A percentile compares a stretch with the other conserved stretches of the same genome.
Evolutionary conservation across 1,284 basidiomycete genomes (phyloP).

Genomic region (Abortiporus biennis): DNA sequence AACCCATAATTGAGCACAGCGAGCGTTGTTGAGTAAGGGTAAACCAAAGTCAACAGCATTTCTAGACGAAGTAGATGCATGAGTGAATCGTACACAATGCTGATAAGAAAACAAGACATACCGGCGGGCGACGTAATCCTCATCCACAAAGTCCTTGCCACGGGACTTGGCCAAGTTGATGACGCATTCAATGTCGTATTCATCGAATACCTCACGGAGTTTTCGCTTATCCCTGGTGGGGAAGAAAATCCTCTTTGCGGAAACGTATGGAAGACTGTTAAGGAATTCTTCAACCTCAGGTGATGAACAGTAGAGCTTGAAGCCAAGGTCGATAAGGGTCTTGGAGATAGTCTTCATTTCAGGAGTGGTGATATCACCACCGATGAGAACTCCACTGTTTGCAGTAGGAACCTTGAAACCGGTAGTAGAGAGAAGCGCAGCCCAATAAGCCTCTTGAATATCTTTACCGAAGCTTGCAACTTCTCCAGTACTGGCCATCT

Average conservation of each 20-base stretch:
- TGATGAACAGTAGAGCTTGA: constrained; percentile 90
- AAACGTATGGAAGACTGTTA: constrained; percentile 75
- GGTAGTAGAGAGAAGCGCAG: constrained; percentile 81
- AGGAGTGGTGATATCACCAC: constrained; percentile 79
- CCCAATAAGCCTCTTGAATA: constrained; percentile 97
- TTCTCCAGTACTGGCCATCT: constrained; percentile 99
- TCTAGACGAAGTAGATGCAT: constrained; percentile 31
- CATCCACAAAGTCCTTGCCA: constrained; percentile 77
- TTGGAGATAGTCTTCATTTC: constrained; percentile 82
- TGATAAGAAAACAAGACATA: constrained; percentile 27
- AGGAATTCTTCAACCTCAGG: constrained; percentile 77
- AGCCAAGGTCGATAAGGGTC: constrained; percentile 73
- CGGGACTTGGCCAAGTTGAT: constrained; percentile 89
- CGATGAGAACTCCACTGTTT: constrained; percentile 83
- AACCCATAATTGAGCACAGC: constrained; percentile 87
- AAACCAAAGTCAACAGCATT: constrained; percentile 92
- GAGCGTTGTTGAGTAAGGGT: constrained; percentile 88
- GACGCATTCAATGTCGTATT: constrained; percentile 93
- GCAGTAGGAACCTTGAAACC: constrained; percentile 85
- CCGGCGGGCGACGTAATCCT: constrained; percentile 94
- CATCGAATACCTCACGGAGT: constrained; percentile 88
- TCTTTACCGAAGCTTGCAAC: constrained; percentile 97
- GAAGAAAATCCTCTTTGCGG: constrained; percentile 90
- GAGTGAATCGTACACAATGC: constrained; percentile 1
- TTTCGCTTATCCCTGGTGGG: constrained; percentile 97